Evolutionary conservation across 2,329 filamentous ascomycete species (phyloP).

Genomic region (Piedraia hortae): DNA sequence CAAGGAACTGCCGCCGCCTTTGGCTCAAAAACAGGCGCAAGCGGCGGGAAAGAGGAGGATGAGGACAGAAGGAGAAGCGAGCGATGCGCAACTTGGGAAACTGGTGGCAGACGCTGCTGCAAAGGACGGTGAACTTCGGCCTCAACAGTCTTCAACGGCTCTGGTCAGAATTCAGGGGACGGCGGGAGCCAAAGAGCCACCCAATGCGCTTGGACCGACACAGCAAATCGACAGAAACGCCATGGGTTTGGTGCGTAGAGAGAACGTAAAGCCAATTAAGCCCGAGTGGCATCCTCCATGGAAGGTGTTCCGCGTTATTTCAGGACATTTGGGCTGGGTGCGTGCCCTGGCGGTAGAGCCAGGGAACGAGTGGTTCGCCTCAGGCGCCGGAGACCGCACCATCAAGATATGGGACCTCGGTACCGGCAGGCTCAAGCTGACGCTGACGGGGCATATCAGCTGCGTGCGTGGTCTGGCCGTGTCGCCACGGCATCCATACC

Average conservation of each 20-base stretch:
- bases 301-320: slow-evolving; percentile 96
- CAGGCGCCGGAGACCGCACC: slow-evolving; percentile 77
- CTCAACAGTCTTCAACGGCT: slow-evolving; percentile 24
- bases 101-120: slow-evolving; percentile 37
- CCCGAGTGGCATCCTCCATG: slow-evolving; percentile 95
- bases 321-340: slow-evolving; percentile 89
- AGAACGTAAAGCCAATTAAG: slow-evolving; percentile 38
- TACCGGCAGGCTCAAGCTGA: slow-evolving; percentile 56
- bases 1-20: slow-evolving; percentile 44
- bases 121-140: slow-evolving; percentile 16
- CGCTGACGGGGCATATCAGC: slow-evolving; percentile 80
- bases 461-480: slow-evolving; percentile 80
- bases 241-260: slow-evolving; percentile 32
- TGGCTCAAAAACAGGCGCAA: slow-evolving; percentile 54
- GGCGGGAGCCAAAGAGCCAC: slow-evolving; percentile 16
- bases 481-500: slow-evolving; percentile 75
- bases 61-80: slow-evolving; percentile 25
- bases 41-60: slow-evolving; percentile 35
- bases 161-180: slow-evolving; percentile 24
- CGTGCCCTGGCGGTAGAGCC: slow-evolving; percentile 72
- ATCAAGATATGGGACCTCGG: slow-evolving; percentile 98
- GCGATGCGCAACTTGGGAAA: slow-evolving; percentile 30
- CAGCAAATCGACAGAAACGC: slow-evolving; percentile 22
- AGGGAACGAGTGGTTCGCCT: slow-evolving; percentile 92
- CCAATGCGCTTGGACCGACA: slow-evolving; percentile 28